Percentiles rank a stretch among this genome's conserved stretches.
phyloP scores from a whole-genome alignment of 768 basidiomycete genomes.

The Collybia mongolica region DNA sequence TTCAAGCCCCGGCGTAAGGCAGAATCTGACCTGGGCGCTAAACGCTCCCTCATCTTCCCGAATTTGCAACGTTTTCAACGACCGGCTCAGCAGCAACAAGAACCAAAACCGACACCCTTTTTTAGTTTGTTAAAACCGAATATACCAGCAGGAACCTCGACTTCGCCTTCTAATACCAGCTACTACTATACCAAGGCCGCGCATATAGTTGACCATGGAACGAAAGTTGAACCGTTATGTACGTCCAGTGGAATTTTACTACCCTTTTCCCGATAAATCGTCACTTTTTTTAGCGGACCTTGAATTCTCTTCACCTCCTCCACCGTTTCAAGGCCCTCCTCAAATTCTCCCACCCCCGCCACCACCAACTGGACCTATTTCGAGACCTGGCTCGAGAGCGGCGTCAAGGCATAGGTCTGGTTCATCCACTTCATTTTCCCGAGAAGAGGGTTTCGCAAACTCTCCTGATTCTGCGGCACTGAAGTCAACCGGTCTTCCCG shows the following conservation, averaged over 20 bases:
- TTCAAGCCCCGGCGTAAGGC: too few species aligned
- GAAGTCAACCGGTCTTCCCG: constrained; percentile 8
- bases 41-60: constrained; percentile 9
- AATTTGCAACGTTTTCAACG: constrained; percentile 10
- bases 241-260: too few species aligned
- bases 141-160: background rate
- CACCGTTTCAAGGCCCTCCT: constrained; percentile 3
- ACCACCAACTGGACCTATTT: constrained; percentile 9
- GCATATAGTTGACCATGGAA: too few species aligned
- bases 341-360: constrained; percentile 15
- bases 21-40: background rate
- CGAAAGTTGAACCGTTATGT: background rate
- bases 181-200: too few species aligned
- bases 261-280: too few species aligned
- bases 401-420: constrained; percentile 4
- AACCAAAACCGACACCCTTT: background rate
- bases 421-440: background rate
- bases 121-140: constrained; percentile 9
- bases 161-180: background rate
- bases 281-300: background rate
- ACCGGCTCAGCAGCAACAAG: background rate
- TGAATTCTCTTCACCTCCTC: constrained; percentile 5
- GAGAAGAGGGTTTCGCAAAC: background rate
- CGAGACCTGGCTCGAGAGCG: constrained; percentile 8
- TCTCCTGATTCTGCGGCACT: background rate